phyloP scores from a whole-genome alignment of 169 alveolate genomes.

The Eimeria falciformis region DNA sequence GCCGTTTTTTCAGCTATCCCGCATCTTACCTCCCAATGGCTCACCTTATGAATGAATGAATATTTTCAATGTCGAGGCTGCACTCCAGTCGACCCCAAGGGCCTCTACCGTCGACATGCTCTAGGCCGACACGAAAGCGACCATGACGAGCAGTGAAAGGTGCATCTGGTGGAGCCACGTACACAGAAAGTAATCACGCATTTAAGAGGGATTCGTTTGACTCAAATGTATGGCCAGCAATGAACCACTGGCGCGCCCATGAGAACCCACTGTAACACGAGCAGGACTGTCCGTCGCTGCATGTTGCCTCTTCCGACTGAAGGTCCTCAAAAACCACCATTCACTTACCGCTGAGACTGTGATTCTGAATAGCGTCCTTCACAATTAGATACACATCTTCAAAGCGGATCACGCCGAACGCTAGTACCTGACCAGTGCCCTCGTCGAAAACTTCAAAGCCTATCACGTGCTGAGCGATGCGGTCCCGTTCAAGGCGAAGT shows the following conservation, averaged over 20 bases:
- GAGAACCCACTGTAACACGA: too few species aligned
- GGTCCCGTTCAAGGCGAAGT: slow-evolving; percentile 61
- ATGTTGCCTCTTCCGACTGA: too few species aligned
- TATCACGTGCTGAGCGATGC: slow-evolving; percentile 66
- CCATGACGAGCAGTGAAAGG: not conserved
- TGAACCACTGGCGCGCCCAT: too few species aligned
- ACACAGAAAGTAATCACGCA: too few species aligned
- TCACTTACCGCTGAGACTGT: not conserved
- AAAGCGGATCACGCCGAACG: slow-evolving; percentile 76
- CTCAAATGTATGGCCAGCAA: too few species aligned
- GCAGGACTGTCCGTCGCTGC: too few species aligned
- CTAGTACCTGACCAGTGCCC: slow-evolving; percentile 77
- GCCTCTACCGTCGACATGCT: slow-evolving; percentile 79
- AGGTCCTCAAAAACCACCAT: too few species aligned
- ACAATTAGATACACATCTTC: slow-evolving; percentile 75
- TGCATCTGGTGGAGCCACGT: not conserved
- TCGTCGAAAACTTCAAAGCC: slow-evolving; percentile 77
- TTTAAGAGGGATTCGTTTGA: too few species aligned
- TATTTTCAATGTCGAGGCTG: slow-evolving; percentile 62
- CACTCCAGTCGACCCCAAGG: slow-evolving; percentile 80
- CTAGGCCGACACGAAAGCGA: slow-evolving; percentile 77
- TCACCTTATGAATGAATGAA: slow-evolving; percentile 53
- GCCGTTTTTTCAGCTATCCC: too few species aligned
- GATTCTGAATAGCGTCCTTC: slow-evolving; percentile 38
- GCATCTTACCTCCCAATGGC: not conserved